A percentile compares a stretch with the other conserved stretches of the same genome.
phyloP scores from a whole-genome alignment of 768 basidiomycete genomes.

The Dentipellis fragilis region DNA sequence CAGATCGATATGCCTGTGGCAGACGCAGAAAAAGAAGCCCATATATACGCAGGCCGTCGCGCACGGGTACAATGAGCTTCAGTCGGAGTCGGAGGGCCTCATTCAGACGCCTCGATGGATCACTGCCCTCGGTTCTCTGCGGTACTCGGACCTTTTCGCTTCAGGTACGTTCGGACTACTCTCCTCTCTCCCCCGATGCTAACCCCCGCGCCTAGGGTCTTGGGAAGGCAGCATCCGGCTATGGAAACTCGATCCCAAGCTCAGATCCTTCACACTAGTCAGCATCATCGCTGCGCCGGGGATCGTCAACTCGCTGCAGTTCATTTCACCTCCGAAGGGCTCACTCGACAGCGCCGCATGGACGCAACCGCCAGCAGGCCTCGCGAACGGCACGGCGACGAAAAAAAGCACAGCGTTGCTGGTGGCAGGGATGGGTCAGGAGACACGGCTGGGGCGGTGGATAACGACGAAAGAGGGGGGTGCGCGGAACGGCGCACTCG shows the following conservation, averaged over 20 bases:
- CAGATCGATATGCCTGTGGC: constrained; percentile 91
- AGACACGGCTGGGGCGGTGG: constrained; percentile 89
- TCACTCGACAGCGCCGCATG: constrained; percentile 35
- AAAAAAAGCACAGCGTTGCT: constrained; percentile 34
- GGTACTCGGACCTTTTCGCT: constrained; percentile 85
- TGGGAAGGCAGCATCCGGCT: constrained; percentile 87
- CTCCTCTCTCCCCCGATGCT: too few species aligned
- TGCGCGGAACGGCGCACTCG: constrained; percentile 60
- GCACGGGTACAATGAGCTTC: constrained; percentile 71
- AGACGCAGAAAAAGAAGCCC: constrained; percentile 89
- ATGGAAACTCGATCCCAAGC: constrained; percentile 79
- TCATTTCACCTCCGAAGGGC: constrained; percentile 44
- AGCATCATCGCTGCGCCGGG: constrained; percentile 62
- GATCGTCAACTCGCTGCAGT: constrained; percentile 84
- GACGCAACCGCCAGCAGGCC: constrained; percentile 14
- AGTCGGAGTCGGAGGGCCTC: constrained; percentile 64
- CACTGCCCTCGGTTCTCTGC: constrained; percentile 69
- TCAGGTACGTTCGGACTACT: constrained; percentile 48
- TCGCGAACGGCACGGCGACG: constrained; percentile 13
- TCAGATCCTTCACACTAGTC: constrained; percentile 65
- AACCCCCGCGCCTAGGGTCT: constrained; percentile 48
- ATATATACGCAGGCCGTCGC: constrained; percentile 78
- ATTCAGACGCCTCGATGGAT: constrained; percentile 85
- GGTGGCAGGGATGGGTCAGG: constrained; percentile 77
- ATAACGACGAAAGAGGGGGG: constrained; percentile 61